Base-by-base conservation (phyloP, 257 asterid species). In the Paraleonurus japonicus region DNA sequence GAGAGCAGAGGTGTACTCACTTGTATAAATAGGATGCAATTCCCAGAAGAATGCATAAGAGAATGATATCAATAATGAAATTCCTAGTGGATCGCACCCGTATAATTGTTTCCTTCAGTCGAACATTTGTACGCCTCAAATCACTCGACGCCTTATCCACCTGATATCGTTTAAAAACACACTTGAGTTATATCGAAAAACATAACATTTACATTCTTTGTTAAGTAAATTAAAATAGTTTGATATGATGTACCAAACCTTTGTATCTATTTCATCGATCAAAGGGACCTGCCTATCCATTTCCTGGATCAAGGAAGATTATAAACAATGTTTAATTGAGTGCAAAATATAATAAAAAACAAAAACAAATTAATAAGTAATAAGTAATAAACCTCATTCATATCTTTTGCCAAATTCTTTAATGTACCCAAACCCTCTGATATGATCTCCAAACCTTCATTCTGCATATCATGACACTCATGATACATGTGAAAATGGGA, bases 351-450 rank as follows among this genome's bases (percentile, higher is more conserved):
- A 2, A n/a, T 3, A 4, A 1, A 5, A 17, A 33, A 5, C 7
- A 33, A 33, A 10, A 48, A 48, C 3, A 4, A 48, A 23, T 48
- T 5, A n/a, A n/a, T n/a, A n/a, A n/a, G n/a, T n/a, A n/a, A n/a
- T n/a, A n/a, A n/a, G n/a, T n/a, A n/a, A n/a, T n/a, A 4, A 73
- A 90, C 98, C 97, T 90, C 96, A 54, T 91, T 91, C 98, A 94
- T 89, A 77, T 91, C 97, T 37, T 17, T 73, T 17, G 98, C 96
- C 86, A 94, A 76, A 76, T 87, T 84, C 85, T 90, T 90, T 68
- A 94, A 71, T 33, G 85, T 81, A 70, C 89, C 96, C 45, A 91
- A 79, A 57, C 97, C 98, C 11, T 84, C 96, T 10, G 91, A 86
- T 79, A 94, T 90, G 22, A 86, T 37, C 22, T 86, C 91, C 81